Evolutionary conservation across 257 asterid genomes (phyloP), one percentile per base, ranked within the genome.

Genomic region (Pogostemon cablin): DNA sequence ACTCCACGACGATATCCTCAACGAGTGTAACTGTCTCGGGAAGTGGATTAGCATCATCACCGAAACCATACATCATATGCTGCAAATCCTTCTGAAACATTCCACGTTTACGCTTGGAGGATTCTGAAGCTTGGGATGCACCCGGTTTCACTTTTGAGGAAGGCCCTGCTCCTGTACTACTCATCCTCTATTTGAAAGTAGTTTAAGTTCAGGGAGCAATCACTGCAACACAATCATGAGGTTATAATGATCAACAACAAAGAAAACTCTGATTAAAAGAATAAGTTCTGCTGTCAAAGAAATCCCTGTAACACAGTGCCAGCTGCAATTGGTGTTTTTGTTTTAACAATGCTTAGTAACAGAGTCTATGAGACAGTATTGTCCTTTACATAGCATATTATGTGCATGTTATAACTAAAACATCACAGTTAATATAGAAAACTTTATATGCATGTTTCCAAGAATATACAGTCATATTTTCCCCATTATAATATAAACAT

Each of bases 31-130:
- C 90, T 9, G 99, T 91, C 81, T 93, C 99, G 1, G 96, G 97
- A 77, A 89, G 92, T 20, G 96, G 98, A 68, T 91, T 91, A 71
- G 77, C 75, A 68, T 89, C 99, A 81, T 93, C 96, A 2, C 96
- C 96, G 4, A 86, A 91, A 69, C 99, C 99, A 74, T 87, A 89
- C 96, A 93, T 91, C 98, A 93, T 93, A 73, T 85, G 96, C 75
- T 93, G 96, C 86, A 93, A 74, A 56, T 93, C 99, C 85, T 93
- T 93, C 82, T 91, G 99, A 67, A 91, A 91, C 87, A 93, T 84
- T 68, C 96, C 98, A 1, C 95, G 96, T 80, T 93, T 93, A 49
- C 98, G 93, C 82, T 93, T 93, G 48, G 97, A 81, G 81, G 73
- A 76, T 71, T 93, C 97, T 32, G 90, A 77, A 63, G 88, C 82